Conservation (phyloP, 2,329 filamentous ascomycete genomes). For the Trichoderma cornu-damae region DNA sequence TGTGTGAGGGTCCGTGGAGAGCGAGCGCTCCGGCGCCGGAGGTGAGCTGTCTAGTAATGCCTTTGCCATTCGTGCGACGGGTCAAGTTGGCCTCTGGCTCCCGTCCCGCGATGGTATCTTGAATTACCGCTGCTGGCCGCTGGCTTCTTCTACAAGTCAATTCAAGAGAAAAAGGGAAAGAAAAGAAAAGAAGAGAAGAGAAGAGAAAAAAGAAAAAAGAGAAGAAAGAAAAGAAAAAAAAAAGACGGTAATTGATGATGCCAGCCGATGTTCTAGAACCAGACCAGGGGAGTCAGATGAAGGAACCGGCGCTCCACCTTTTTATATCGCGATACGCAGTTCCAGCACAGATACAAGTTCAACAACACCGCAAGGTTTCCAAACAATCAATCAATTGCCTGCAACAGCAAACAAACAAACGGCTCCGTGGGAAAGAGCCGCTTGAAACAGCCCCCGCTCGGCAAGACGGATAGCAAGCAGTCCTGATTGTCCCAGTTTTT, state of each 20-base stretch:
- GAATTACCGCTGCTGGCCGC: too few species aligned
- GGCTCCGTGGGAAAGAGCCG: background rate
- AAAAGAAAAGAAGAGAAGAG: too few species aligned
- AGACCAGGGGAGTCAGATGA: background rate
- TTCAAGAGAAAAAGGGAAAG: background rate
- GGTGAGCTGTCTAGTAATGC: background rate
- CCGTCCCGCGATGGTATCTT: background rate
- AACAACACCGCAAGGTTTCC: background rate
- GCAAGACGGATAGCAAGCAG: background rate
- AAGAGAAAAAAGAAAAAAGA: too few species aligned
- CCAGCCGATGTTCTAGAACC: background rate
- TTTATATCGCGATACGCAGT: slow-evolving; percentile 7
- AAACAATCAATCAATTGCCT: background rate
- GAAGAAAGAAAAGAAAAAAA: background rate
- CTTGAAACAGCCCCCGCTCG: background rate
- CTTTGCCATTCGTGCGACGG: slow-evolving; percentile 13
- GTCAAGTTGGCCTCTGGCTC: background rate
- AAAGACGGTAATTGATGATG: background rate
- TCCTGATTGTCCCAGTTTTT: background rate
- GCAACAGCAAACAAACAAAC: background rate
- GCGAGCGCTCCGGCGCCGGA: slow-evolving; percentile 21
- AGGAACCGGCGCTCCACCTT: slow-evolving; percentile 1
- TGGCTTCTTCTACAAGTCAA: too few species aligned
- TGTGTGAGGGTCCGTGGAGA: slow-evolving; percentile 37
- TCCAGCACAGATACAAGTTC: background rate